These are phyloP conservation scores for Monosporascus sp. DNA, from an alignment of 2,329 filamentous ascomycete species.

Conservation along the genomic window DNA sequence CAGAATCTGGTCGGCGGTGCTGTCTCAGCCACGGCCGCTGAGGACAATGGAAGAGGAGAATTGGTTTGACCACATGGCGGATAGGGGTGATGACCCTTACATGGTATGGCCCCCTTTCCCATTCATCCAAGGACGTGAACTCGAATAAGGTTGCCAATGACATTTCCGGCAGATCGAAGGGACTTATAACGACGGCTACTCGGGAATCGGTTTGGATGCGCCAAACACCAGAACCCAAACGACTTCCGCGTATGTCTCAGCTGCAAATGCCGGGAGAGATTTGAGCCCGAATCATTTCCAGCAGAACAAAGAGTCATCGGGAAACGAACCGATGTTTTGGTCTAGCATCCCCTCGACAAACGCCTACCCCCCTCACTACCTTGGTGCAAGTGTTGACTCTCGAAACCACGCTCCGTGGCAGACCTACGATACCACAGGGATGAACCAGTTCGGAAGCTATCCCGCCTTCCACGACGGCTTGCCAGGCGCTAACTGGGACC, in stretches of 20 bases:
- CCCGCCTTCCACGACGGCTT: constrained; percentile 13
- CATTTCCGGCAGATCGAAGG: constrained; percentile 16
- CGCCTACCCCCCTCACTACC: constrained; percentile 7
- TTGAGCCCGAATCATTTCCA: constrained; percentile 22
- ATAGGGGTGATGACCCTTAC: constrained; percentile 19
- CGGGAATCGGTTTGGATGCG: constrained; percentile 10
- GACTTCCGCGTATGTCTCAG: constrained; percentile 23
- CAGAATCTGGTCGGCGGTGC: constrained; percentile 4
- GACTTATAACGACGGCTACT: constrained; percentile 11
- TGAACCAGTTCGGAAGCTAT: constrained; percentile 8
- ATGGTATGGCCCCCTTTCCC: constrained; percentile 12
- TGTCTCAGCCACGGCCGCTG: constrained; percentile 15
- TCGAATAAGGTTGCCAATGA: constrained; percentile 4
- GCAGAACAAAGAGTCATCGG: constrained; percentile 21
- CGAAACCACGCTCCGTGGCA: constrained; percentile 15
- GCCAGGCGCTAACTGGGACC: constrained; percentile 4
- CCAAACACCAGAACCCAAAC: constrained; percentile 21
- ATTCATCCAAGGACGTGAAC: not conserved
- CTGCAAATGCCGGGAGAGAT: constrained; percentile 19
- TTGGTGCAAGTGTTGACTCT: not conserved
- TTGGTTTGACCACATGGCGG: constrained; percentile 13
- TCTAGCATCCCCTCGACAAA: constrained; percentile 18
- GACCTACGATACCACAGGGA: constrained; percentile 9
- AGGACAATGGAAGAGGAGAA: constrained; percentile 17
- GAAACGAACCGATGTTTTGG: constrained; percentile 21